These are phyloP conservation scores for Apiotrichum laibachii DNA, from an alignment of 1,284 basidiomycete species.

Conservation along the genomic window DNA sequence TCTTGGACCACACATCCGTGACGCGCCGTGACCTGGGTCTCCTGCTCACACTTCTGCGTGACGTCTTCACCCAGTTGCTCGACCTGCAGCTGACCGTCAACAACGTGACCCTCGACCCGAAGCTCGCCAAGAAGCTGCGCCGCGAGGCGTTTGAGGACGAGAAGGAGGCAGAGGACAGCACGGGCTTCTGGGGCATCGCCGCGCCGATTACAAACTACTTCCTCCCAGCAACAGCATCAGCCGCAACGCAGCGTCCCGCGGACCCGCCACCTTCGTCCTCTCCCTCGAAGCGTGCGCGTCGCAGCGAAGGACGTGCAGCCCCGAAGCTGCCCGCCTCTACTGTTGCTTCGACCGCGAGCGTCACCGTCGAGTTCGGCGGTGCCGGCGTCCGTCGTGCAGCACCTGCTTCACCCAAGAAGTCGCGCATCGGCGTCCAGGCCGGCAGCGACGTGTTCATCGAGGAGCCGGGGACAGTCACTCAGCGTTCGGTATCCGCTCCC, in stretches of 20 bases:
- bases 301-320: slow-evolving; percentile 8
- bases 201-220: slow-evolving; percentile 51
- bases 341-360: slow-evolving; percentile 78
- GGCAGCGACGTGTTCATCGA: slow-evolving; percentile 3
- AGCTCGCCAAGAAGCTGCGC: slow-evolving; percentile 67
- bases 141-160: slow-evolving; percentile 58
- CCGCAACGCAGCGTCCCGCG: slow-evolving; percentile 2
- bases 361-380: slow-evolving; percentile 88
- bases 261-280: slow-evolving; percentile 14
- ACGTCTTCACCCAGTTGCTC: slow-evolving; percentile 78
- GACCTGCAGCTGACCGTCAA: slow-evolving; percentile 80
- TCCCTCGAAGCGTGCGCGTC: slow-evolving; percentile 7
- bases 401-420: slow-evolving; percentile 48
- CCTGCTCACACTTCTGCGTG: slow-evolving; percentile 80
- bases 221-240: slow-evolving; percentile 32
- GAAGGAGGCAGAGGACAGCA: slow-evolving; percentile 34
- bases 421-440: neutral
- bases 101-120: slow-evolving; percentile 84
- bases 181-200: slow-evolving; percentile 61
- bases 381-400: slow-evolving; percentile 62
- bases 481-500: slow-evolving; percentile 5
- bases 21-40: slow-evolving; percentile 77
- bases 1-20: slow-evolving; percentile 62
- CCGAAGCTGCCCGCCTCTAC: slow-evolving; percentile 77
- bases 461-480: neutral